Evolutionary conservation across 371 early-diverging fungal species (phyloP).

Genomic region (Lichtheimia ramosa): DNA sequence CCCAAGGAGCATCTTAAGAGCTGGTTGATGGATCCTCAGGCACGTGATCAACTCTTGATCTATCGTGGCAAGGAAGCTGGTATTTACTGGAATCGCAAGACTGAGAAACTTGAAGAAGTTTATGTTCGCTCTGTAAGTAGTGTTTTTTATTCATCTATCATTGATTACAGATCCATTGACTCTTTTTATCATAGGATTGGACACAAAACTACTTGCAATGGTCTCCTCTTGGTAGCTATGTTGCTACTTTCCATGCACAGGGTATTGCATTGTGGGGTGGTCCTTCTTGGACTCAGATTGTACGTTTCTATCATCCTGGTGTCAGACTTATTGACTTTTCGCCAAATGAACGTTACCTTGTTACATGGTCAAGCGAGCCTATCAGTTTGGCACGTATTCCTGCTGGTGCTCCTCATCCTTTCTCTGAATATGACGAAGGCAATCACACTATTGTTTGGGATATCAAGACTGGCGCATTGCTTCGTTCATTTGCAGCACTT

Average conservation of each 20-base stretch:
- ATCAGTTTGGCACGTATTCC: conserved; percentile 61
- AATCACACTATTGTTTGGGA: conserved; percentile 90
- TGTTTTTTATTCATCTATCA: neutral
- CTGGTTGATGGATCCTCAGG: conserved; percentile 85
- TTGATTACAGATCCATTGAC: neutral
- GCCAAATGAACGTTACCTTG: conserved; percentile 90
- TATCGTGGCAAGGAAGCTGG: conserved; percentile 82
- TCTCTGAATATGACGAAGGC: conserved; percentile 74
- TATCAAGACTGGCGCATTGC: conserved; percentile 76
- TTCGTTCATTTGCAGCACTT: conserved; percentile 83
- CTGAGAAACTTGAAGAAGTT: conserved; percentile 79
- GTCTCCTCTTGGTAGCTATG: conserved; percentile 93
- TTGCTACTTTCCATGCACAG: conserved; percentile 91
- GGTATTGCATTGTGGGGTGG: conserved; percentile 98
- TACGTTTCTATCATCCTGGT: conserved; percentile 89
- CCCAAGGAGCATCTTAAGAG: conserved; percentile 89
- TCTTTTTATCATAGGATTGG: conserved; percentile 72
- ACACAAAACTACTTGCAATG: conserved; percentile 92
- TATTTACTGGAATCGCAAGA: conserved; percentile 90
- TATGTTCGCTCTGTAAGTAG: conserved; percentile 62
- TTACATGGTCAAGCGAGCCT: conserved; percentile 91
- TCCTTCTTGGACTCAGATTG: conserved; percentile 86
- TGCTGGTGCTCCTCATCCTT: conserved; percentile 64
- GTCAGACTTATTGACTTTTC: conserved; percentile 92
- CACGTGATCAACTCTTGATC: conserved; percentile 92